phyloP scores from a whole-genome alignment of 495 filamentous ascomycete genomes.

The Penicillium psychrofluorescens region DNA sequence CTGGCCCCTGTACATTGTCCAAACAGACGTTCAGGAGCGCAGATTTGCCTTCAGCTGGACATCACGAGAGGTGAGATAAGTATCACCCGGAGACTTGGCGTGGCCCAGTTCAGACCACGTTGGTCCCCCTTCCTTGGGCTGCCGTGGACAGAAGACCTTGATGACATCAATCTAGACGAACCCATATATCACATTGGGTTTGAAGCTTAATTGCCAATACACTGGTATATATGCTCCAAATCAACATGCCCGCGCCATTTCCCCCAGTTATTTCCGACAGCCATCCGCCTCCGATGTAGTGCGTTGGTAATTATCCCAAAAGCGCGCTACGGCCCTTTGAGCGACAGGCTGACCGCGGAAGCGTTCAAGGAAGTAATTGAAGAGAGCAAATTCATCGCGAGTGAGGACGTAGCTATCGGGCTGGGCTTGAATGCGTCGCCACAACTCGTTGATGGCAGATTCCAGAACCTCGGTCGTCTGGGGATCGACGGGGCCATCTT shows the following conservation, averaged over 20 bases:
- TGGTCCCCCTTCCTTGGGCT: too few species aligned
- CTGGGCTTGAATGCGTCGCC: conserved; percentile 50
- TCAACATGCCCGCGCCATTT: neutral
- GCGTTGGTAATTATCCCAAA: conserved; percentile 40
- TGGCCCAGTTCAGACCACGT: too few species aligned
- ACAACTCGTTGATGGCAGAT: conserved; percentile 48
- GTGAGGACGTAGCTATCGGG: conserved; percentile 60
- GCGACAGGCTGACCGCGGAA: conserved; percentile 39
- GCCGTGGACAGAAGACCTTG: too few species aligned
- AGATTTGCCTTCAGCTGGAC: too few species aligned
- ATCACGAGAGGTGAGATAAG: too few species aligned
- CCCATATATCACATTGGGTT: too few species aligned
- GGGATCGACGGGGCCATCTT: conserved; percentile 48
- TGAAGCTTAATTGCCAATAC: too few species aligned
- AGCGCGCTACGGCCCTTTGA: conserved; percentile 38
- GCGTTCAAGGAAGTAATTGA: conserved; percentile 62
- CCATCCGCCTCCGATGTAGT: conserved; percentile 9
- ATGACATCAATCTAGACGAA: too few species aligned
- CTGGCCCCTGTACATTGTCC: too few species aligned
- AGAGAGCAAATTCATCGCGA: conserved; percentile 66
- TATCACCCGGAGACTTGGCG: too few species aligned
- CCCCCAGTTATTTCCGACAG: conserved; percentile 15
- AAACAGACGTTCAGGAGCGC: too few species aligned
- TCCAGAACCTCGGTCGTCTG: conserved; percentile 47
- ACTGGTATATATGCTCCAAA: too few species aligned